These are phyloP conservation scores for Lodderomyces orthopsilosis DNA, from an alignment of 1,139 yeast species.

Conservation along the genomic window DNA sequence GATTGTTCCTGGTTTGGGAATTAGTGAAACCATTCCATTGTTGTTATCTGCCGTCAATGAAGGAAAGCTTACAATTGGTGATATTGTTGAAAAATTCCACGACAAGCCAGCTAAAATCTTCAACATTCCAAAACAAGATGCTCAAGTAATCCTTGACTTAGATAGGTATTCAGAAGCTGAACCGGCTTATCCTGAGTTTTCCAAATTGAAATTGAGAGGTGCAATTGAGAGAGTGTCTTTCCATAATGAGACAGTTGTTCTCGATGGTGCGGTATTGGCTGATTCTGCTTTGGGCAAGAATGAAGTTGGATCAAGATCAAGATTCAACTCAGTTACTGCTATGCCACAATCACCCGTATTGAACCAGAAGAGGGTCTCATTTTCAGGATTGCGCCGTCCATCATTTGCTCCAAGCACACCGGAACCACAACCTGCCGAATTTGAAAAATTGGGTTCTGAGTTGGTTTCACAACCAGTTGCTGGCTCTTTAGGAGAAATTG, in stretches of 20 bases:
- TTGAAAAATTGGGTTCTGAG: constrained; percentile 62
- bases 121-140: constrained; percentile 77
- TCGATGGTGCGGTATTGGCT: constrained; percentile 73
- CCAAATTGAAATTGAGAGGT: constrained; percentile 58
- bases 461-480: constrained; percentile 72
- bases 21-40: constrained; percentile 78
- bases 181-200: constrained; percentile 54
- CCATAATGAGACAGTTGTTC: constrained; percentile 73
- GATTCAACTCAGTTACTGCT: constrained; percentile 41
- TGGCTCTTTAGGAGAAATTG: constrained; percentile 68
- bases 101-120: constrained; percentile 81
- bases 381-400: constrained; percentile 42
- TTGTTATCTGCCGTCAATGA: constrained; percentile 77
- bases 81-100: constrained; percentile 71
- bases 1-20: constrained; percentile 70
- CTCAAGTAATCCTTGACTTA: constrained; percentile 76
- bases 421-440: constrained; percentile 39
- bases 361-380: constrained; percentile 47
- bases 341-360: constrained; percentile 47
- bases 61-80: constrained; percentile 68
- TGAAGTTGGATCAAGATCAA: constrained; percentile 41
- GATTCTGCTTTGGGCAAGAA: constrained; percentile 57
- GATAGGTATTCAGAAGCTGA: constrained; percentile 56
- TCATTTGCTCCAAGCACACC: constrained; percentile 35
- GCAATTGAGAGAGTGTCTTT: constrained; percentile 85